A percentile compares a stretch with the other conserved stretches of the same genome.
Conservation (phyloP, 805 yeast genomes). For the Lipomyces lipofer region DNA sequence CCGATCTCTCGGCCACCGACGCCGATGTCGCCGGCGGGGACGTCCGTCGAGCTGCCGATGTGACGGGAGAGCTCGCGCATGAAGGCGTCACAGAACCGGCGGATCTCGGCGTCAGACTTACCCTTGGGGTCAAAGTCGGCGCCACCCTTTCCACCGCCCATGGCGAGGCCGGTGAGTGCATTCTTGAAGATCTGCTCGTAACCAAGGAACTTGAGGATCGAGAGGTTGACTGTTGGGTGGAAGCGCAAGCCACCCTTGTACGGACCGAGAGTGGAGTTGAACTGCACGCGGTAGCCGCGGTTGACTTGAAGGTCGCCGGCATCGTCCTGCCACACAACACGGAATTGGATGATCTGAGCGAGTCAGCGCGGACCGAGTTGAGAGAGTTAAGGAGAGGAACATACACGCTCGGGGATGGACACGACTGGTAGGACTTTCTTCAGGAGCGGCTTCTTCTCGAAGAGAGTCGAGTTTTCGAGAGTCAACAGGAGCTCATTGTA, state of each 20-base stretch:
- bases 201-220: constrained; percentile 93
- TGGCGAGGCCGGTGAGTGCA: constrained; percentile 93
- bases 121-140: constrained; percentile 97
- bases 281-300: constrained; percentile 97
- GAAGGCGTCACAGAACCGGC: constrained; percentile 94
- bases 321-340: constrained; percentile 98
- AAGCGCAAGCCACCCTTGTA: constrained; percentile 98
- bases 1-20: constrained; percentile 97
- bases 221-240: constrained; percentile 95
- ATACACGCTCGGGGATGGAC: constrained; percentile 85
- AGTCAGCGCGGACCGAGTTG: not conserved
- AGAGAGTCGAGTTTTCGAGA: constrained; percentile 85
- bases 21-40: constrained; percentile 99
- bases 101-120: constrained; percentile 86
- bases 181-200: constrained; percentile 98
- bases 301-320: constrained; percentile 87
- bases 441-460: constrained; percentile 85
- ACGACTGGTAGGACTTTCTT: constrained; percentile 85
- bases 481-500: constrained; percentile 89
- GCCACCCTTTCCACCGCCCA: constrained; percentile 99
- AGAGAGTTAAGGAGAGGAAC: not conserved
- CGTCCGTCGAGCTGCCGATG: constrained; percentile 97
- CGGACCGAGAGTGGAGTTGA: constrained; percentile 97
- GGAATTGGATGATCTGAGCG: constrained; percentile 71
- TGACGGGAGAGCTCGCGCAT: constrained; percentile 94